Percentiles rank a stretch among this genome's conserved stretches.
These are phyloP conservation scores for Aspergillus sp. DNA, from an alignment of 2,329 filamentous ascomycete species.

Conservation along the genomic window DNA sequence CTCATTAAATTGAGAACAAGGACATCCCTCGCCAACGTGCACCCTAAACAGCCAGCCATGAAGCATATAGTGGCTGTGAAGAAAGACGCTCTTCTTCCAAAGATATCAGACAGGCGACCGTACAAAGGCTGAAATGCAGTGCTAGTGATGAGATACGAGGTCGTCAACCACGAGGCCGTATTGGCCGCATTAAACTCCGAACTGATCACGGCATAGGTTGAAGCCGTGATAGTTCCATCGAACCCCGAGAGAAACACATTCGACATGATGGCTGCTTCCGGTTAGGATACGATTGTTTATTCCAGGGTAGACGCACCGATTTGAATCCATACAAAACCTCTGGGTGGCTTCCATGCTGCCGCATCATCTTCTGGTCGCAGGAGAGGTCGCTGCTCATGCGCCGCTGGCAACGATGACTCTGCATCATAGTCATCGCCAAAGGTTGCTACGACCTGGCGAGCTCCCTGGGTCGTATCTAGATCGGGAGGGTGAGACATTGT, in stretches of 20 bases:
- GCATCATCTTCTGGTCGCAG: slow-evolving; percentile 6
- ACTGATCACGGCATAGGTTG: slow-evolving; percentile 43
- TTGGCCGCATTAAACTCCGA: slow-evolving; percentile 45
- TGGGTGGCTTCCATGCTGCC: slow-evolving; percentile 44
- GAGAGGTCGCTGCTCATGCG: slow-evolving; percentile 20
- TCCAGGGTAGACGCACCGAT: slow-evolving; percentile 30
- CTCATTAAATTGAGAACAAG: slow-evolving; percentile 66
- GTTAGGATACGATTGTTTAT: neutral
- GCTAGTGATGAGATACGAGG: slow-evolving; percentile 62
- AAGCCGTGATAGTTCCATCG: slow-evolving; percentile 42
- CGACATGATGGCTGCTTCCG: slow-evolving; percentile 50
- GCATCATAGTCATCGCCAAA: neutral
- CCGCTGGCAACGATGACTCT: slow-evolving; percentile 3
- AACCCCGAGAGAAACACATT: slow-evolving; percentile 61
- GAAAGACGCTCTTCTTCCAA: slow-evolving; percentile 59
- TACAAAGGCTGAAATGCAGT: slow-evolving; percentile 68
- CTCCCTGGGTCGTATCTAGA: too few relatives aligned
- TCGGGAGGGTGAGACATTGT: too few relatives aligned
- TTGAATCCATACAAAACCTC: slow-evolving; percentile 56
- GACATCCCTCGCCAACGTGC: slow-evolving; percentile 63
- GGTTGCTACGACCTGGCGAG: neutral
- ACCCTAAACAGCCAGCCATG: slow-evolving; percentile 62
- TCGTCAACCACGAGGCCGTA: slow-evolving; percentile 48
- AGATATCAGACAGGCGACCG: slow-evolving; percentile 66
- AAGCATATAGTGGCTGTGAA: slow-evolving; percentile 62